Base-by-base conservation (phyloP, 331 rosid species). In the Stylosanthes scabra region DNA sequence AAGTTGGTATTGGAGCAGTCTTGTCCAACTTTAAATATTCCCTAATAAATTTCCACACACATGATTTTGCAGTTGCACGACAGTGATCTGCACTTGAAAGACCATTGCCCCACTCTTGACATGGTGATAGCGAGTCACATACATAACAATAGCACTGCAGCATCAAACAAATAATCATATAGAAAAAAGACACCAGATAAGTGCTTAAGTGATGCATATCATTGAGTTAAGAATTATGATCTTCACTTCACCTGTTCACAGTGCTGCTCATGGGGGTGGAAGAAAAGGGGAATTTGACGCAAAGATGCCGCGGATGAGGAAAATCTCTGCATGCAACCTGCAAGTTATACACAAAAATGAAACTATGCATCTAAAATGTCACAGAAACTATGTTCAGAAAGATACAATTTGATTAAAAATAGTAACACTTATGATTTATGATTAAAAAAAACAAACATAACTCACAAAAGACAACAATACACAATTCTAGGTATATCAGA, bases 321-420 rank as follows among this genome's bases (percentile, higher is more conserved):
- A 73, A 92, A 82, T 92, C 98, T 81, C 98, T 86, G 84, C 98
- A 92, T 3, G 98, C 96, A 82, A 90, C 62, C 98, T 92, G 91
- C 80, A 71, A 79, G 61, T 54, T 27, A 41, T 77, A 65, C 76
- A 60, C 13, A 51, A 42, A 28, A 66, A 68, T 68, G 28, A 70
- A 70, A 71, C 46, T 13, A 51, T 9, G 40, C 59, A 70, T 75
- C 40, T 65, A 34, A 60, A 57, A 64, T 46, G 52, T 13, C 50
- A 27, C 15, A n/a, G n/a, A n/a, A n/a, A n/a, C n/a, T n/a, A n/a
- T n/a, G n/a, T n/a, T n/a, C n/a, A n/a, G n/a, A n/a, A n/a, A n/a
- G n/a, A n/a, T n/a, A n/a, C n/a, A n/a, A n/a, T n/a, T n/a, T n/a
- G n/a, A n/a, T n/a, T n/a, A n/a, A n/a, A 31, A 5, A 31, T 31